Evolutionary conservation across 441 rosid species (phyloP).

Genomic region (Populus hybrid): DNA sequence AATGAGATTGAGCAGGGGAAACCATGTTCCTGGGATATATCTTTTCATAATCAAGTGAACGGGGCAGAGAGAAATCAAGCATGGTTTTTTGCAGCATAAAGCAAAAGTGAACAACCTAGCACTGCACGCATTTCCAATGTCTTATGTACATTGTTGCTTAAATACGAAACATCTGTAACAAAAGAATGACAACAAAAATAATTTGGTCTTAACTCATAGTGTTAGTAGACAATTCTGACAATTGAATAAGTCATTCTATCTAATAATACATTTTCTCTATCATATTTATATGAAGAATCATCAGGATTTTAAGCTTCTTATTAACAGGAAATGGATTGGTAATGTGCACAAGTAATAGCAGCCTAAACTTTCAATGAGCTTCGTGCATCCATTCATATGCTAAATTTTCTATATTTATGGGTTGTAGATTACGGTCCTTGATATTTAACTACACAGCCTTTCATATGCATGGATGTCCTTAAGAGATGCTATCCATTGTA

Average conservation of each 20-base stretch:
- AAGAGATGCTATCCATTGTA: background rate
- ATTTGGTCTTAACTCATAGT: background rate
- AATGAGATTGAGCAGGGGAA: background rate
- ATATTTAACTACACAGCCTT: background rate
- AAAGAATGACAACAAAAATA: background rate
- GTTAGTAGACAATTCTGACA: background rate
- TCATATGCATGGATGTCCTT: background rate
- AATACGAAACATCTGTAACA: background rate
- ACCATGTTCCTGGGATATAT: background rate
- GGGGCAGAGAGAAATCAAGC: background rate
- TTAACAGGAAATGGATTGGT: background rate
- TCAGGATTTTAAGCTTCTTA: background rate
- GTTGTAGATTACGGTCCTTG: background rate
- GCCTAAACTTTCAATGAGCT: no score
- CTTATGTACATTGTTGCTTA: background rate
- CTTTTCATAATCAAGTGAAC: background rate
- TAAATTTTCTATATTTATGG: background rate
- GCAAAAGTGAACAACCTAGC: background rate
- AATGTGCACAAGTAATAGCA: no score
- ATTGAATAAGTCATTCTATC: background rate
- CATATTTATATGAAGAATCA: background rate
- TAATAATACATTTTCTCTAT: background rate
- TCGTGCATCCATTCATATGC: no score
- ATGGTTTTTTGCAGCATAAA: background rate
- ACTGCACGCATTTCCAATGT: background rate